Base-by-base conservation (phyloP, 2,329 filamentous ascomycete species). In the Alternaria gansuensis region DNA sequence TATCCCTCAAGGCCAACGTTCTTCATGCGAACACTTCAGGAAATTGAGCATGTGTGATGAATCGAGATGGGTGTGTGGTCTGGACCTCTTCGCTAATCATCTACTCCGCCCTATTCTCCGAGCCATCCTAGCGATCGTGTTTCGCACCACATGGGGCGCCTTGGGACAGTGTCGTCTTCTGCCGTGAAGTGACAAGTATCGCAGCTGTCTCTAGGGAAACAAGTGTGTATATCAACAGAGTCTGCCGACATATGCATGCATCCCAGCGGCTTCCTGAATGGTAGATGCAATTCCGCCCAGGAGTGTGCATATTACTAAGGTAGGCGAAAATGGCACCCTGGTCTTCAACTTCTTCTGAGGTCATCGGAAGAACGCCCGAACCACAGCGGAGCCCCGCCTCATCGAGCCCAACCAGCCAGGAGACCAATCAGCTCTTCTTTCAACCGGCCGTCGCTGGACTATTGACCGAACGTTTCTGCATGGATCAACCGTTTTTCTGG, bases 401-500 rank as follows among this genome's bases (percentile, higher is more conserved):
- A 17, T 8, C 28, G 21, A 41, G 40, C 48, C 34, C 48, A n/a
- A 26, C 26, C 45, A 31, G 31, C 23, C n/a, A 5, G 11, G n/a
- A 17, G 6, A 10, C 44, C 56, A 50, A 59, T 49, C 9, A 49
- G 39, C n/a, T 5, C 2, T n/a, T 17, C n/a, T 1, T n/a, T 17
- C n/a, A 14, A 14, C 45, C 39, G 51, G 31, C 29, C 14, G 34
- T 29, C 17, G 56, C 51, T 31, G 39, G 40, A 37, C 33, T 39
- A 59, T 55, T 39, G 45, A 45, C 51, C 52, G 44, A 50, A 44
- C 52, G 45, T 44, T n/a, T 51, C 45, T 51, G 57, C 57, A 59
- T 59, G 57, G 57, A 46, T 55, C 57, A 56, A 59, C 45, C 51
- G 51, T 59, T 51, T 55, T 51, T 58, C 55, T 43, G 36, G 29